Conservation (phyloP, 2,329 filamentous ascomycete genomes). For the Alternaria angustiovoidea region DNA sequence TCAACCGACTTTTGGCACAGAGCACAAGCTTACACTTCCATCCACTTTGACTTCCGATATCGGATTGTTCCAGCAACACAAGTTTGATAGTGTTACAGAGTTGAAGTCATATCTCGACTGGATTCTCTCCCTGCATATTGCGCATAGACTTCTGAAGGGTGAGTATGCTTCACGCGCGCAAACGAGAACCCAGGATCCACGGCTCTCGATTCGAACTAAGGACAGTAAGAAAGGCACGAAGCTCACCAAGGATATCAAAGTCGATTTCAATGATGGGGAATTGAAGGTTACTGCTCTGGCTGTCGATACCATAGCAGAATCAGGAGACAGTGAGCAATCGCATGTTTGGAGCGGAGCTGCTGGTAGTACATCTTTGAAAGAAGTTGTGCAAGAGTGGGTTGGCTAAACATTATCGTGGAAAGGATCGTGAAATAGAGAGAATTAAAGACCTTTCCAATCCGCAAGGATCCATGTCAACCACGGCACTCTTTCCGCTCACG, state of each 20-base stretch:
- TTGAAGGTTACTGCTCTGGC: slow-evolving; percentile 24
- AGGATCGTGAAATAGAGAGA: not conserved
- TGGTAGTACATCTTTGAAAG: slow-evolving; percentile 24
- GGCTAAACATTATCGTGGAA: slow-evolving; percentile 4
- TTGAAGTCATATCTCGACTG: slow-evolving; percentile 44
- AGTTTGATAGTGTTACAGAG: slow-evolving; percentile 40
- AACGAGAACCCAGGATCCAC: slow-evolving; percentile 31
- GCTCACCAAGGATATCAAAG: slow-evolving; percentile 30
- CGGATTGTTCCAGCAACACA: slow-evolving; percentile 39
- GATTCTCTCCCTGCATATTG: slow-evolving; percentile 43
- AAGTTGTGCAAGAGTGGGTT: slow-evolving; percentile 39
- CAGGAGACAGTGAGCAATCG: slow-evolving; percentile 22
- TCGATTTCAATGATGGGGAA: slow-evolving; percentile 29
- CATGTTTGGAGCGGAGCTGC: slow-evolving; percentile 37
- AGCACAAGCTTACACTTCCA: slow-evolving; percentile 45
- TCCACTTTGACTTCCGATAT: slow-evolving; percentile 38
- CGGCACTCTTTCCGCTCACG: not conserved
- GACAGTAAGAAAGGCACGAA: slow-evolving; percentile 27
- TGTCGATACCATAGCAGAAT: slow-evolving; percentile 7
- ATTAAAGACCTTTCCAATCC: not conserved
- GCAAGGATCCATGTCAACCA: not conserved
- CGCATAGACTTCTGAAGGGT: slow-evolving; percentile 38
- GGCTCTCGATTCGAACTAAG: slow-evolving; percentile 33
- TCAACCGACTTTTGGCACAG: slow-evolving; percentile 46
- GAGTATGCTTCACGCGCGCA: slow-evolving; percentile 30